Evolutionary conservation across 208 protist species (phyloP).

Genomic region (Wallacemonas sp.): DNA sequence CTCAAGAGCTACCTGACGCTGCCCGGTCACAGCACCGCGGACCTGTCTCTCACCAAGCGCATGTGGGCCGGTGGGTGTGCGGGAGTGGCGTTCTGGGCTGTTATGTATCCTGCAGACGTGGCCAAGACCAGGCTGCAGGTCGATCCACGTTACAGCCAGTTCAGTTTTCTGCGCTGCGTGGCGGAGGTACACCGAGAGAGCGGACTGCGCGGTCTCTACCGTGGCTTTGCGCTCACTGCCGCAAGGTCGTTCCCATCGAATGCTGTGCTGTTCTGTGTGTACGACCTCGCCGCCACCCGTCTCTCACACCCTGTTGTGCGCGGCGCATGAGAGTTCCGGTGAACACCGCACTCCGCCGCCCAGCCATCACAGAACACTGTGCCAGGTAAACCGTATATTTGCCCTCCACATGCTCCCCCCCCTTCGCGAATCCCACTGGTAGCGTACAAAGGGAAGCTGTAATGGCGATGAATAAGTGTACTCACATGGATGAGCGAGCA

Average conservation of each 20-base stretch:
- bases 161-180: slow-evolving; percentile 33
- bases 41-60: slow-evolving; percentile 41
- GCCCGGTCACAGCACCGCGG: slow-evolving; percentile 20
- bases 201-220: slow-evolving; percentile 67
- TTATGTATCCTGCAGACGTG: slow-evolving; percentile 86
- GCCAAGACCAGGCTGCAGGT: slow-evolving; percentile 88
- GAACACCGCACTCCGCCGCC: too few relatives aligned
- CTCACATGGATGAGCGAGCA: too few relatives aligned
- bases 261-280: slow-evolving; percentile 66
- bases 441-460: too few relatives aligned
- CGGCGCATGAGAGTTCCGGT: too few relatives aligned
- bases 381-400: too few relatives aligned
- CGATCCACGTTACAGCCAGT: slow-evolving; percentile 29
- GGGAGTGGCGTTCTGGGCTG: slow-evolving; percentile 81
- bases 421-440: too few relatives aligned
- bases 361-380: too few relatives aligned
- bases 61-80: slow-evolving; percentile 77
- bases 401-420: too few relatives aligned
- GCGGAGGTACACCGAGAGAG: slow-evolving; percentile 44
- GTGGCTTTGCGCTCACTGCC: slow-evolving; percentile 72
- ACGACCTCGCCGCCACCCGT: slow-evolving; percentile 35
- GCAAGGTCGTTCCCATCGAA: slow-evolving; percentile 84
- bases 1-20: slow-evolving; percentile 60
- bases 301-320: neutral
- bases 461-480: too few relatives aligned